Evolutionary conservation across 2,329 filamentous ascomycete species (phyloP), one percentile per base, ranked within the genome.

Genomic region (Aspergillus cejpii): DNA sequence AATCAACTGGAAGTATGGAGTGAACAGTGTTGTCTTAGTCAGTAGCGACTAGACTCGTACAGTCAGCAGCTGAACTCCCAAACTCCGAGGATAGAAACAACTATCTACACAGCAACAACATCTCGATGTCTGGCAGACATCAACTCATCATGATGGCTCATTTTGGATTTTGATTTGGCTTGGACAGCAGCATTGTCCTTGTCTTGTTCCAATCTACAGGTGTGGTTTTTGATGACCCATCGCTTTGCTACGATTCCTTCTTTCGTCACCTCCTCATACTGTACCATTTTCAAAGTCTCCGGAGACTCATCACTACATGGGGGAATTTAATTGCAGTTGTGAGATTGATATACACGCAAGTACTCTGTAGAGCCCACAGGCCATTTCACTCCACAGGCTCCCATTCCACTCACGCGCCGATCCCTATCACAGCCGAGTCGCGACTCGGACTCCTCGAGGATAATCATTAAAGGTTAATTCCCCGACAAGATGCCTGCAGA

Each of bases 401-500:
- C 28, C 33, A 26, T 36, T 23, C 28, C 29, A 27, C 17, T 41
- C 23, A 31, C 23, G 37, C 37, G 23, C 37, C 17, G 33, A 36
- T 34, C 29, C 19, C 43, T 41, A 15, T 31, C 14, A 23, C 31
- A 23, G 26, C 36, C 12, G 21, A 31, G 24, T 28, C 28, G 26
- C 43, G 23, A 37, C 24, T 38, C 20, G 26, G n/a, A n/a, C n/a
- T n/a, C n/a, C n/a, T n/a, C n/a, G 17, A 44, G 23, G 23, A 24
- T 24, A 24, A 24, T 34, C 15, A 19, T 34, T 17, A 12, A 11
- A 39, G 11, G 26, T 21, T n/a, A 28, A 28, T 39, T 17, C 37
- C 17, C 31, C 29, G 28, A 38, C 44, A 58, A 47, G 27, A 72
- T 72, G 69, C 64, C 69, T 33, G 64, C 69, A 51, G 74, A 77